Evolutionary conservation across 2,329 filamentous ascomycete species (phyloP).

Genomic region (Colletotrichum echinochloae): DNA sequence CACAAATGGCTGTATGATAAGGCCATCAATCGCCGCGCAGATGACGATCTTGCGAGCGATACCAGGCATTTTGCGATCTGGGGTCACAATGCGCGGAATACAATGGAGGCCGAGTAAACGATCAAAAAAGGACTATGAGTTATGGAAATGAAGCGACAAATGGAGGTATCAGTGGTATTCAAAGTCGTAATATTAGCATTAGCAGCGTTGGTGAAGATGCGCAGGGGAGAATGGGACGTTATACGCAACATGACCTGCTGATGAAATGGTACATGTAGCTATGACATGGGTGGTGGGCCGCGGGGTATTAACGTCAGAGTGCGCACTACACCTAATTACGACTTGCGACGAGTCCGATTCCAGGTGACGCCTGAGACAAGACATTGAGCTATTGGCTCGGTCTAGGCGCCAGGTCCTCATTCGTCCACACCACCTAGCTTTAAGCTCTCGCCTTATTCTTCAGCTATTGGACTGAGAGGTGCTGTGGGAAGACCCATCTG

Average conservation of each 20-base stretch:
- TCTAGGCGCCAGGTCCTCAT: conserved; percentile 5
- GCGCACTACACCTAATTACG: conserved; percentile 1
- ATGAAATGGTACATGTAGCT: conserved; percentile 34
- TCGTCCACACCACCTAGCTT: background rate
- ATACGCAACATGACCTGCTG: conserved; percentile 31
- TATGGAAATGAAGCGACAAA: background rate
- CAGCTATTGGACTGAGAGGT: conserved; percentile 14
- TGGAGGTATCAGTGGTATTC: background rate
- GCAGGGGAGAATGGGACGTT: conserved; percentile 22
- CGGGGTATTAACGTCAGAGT: conserved; percentile 38
- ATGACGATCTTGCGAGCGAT: conserved; percentile 84
- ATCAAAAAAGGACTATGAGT: background rate
- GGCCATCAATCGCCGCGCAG: conserved; percentile 83
- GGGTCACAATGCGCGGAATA: conserved; percentile 15
- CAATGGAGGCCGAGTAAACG: background rate
- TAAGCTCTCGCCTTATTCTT: conserved; percentile 11
- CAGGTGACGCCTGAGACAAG: conserved; percentile 35
- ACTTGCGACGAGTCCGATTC: conserved; percentile 5
- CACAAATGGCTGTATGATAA: conserved; percentile 81
- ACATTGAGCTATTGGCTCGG: conserved; percentile 18
- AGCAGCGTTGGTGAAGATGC: conserved; percentile 14
- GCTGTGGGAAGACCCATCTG: background rate
- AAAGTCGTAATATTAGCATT: conserved; percentile 2
- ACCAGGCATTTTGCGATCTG: conserved; percentile 70
- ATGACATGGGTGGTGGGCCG: conserved; percentile 41